Percentiles rank a stretch among this genome's conserved stretches.
Conservation (phyloP, 1,284 basidiomycete genomes). For the Mycosarcoma maydis region DNA sequence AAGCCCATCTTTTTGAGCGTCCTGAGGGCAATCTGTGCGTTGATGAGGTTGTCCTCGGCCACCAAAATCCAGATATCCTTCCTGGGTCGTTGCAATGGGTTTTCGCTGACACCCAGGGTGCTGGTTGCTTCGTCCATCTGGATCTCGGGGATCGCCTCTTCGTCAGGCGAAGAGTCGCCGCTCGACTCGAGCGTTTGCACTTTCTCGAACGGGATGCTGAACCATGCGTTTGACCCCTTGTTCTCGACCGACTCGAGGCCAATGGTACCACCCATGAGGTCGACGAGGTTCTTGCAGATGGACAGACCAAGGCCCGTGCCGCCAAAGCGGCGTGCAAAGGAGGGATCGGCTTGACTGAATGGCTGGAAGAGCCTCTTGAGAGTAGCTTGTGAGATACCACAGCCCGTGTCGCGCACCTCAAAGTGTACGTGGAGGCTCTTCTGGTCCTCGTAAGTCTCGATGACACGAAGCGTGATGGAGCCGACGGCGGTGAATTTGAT, state of each 20-base stretch:
- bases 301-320: slow-evolving; percentile 63
- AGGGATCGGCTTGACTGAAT: slow-evolving; percentile 64
- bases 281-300: slow-evolving; percentile 59
- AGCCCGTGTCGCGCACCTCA: slow-evolving; percentile 66
- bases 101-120: slow-evolving; percentile 49
- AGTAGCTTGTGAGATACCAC: slow-evolving; percentile 63
- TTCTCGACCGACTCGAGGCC: slow-evolving; percentile 60
- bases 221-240: slow-evolving; percentile 62
- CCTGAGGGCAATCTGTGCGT: slow-evolving; percentile 62
- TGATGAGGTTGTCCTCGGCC: slow-evolving; percentile 64
- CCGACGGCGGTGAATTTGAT: slow-evolving; percentile 67
- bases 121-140: slow-evolving; percentile 48
- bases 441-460: slow-evolving; percentile 56
- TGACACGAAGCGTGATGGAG: slow-evolving; percentile 61
- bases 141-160: slow-evolving; percentile 21
- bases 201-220: slow-evolving; percentile 59
- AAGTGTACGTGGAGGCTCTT: slow-evolving; percentile 58
- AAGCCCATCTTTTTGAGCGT: slow-evolving; percentile 64
- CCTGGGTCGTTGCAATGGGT: slow-evolving; percentile 47
- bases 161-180: slow-evolving; percentile 35
- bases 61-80: slow-evolving; percentile 64
- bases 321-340: slow-evolving; percentile 60
- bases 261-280: slow-evolving; percentile 62
- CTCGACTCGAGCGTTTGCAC: slow-evolving; percentile 27
- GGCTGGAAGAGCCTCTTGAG: slow-evolving; percentile 66